Evolutionary conservation across 805 yeast species (phyloP).

Genomic region (Kuraishia ogatae): DNA sequence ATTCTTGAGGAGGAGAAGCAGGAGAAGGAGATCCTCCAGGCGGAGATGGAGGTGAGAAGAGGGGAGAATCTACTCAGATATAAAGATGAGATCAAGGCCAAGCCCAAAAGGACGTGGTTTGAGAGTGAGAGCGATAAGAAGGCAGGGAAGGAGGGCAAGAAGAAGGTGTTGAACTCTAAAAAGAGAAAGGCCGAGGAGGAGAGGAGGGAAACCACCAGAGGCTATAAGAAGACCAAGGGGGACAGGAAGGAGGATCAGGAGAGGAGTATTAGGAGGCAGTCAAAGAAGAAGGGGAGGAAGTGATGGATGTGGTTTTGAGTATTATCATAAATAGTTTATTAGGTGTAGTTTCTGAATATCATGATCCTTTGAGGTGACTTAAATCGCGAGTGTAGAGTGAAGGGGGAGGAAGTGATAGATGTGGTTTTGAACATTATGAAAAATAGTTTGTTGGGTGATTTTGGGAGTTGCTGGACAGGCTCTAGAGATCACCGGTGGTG

Average conservation of each 20-base stretch:
- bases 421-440: neutral
- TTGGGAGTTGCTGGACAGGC: too few relatives aligned
- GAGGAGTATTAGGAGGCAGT: conserved; percentile 22
- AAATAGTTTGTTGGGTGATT: too few relatives aligned
- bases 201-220: conserved; percentile 43
- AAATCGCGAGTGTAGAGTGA: too few relatives aligned
- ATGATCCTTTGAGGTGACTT: too few relatives aligned
- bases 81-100: conserved; percentile 70
- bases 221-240: conserved; percentile 71
- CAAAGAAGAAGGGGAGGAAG: conserved; percentile 16
- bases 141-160: conserved; percentile 33
- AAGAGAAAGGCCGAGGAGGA: conserved; percentile 62
- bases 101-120: conserved; percentile 98
- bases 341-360: too few relatives aligned
- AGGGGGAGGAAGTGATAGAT: conserved; percentile 8
- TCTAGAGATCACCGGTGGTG: too few relatives aligned
- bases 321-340: too few relatives aligned
- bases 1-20: conserved; percentile 81
- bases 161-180: conserved; percentile 53
- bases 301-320: neutral
- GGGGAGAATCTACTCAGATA: conserved; percentile 80
- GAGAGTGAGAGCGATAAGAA: conserved; percentile 52
- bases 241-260: conserved; percentile 54
- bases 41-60: conserved; percentile 84
- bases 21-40: conserved; percentile 77